Evolutionary conservation across 495 filamentous ascomycete species (phyloP).

Genomic region (Lophiotrema nucula): DNA sequence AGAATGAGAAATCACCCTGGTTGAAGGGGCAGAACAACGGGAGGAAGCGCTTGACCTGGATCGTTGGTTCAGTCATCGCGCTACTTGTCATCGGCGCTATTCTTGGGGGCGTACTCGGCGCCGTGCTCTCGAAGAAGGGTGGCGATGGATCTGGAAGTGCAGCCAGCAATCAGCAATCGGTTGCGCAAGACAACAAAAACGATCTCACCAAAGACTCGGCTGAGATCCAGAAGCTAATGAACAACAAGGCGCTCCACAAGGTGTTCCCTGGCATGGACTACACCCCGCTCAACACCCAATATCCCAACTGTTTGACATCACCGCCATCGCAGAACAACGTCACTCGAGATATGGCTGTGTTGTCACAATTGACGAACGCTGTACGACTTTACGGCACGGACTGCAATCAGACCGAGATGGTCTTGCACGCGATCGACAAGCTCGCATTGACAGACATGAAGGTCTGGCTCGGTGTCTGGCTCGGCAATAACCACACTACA

Average conservation of each 20-base stretch:
- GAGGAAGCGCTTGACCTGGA: constrained; percentile 68
- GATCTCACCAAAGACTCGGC: constrained; percentile 70
- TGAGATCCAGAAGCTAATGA: constrained; percentile 80
- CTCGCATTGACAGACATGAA: constrained; percentile 77
- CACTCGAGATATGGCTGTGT: constrained; percentile 85
- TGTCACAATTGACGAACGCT: constrained; percentile 86
- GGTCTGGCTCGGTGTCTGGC: constrained; percentile 95
- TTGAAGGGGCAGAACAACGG: constrained; percentile 55
- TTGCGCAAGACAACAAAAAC: constrained; percentile 49
- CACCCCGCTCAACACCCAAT: constrained; percentile 86
- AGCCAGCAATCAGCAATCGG: not conserved
- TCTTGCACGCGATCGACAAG: constrained; percentile 74
- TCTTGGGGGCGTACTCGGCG: constrained; percentile 73
- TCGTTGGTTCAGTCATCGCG: constrained; percentile 60
- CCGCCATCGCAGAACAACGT: constrained; percentile 91
- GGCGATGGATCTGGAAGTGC: not conserved
- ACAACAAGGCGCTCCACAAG: constrained; percentile 77
- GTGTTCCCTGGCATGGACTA: constrained; percentile 98
- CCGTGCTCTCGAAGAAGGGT: constrained; percentile 50
- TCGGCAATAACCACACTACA: constrained; percentile 79
- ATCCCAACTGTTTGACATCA: constrained; percentile 75
- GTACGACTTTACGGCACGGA: constrained; percentile 94
- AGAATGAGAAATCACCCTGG: constrained; percentile 58
- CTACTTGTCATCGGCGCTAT: constrained; percentile 58
- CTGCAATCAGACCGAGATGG: constrained; percentile 97